phyloP scores from a whole-genome alignment of 306 rosid species.

The Sicyos baderoa region DNA sequence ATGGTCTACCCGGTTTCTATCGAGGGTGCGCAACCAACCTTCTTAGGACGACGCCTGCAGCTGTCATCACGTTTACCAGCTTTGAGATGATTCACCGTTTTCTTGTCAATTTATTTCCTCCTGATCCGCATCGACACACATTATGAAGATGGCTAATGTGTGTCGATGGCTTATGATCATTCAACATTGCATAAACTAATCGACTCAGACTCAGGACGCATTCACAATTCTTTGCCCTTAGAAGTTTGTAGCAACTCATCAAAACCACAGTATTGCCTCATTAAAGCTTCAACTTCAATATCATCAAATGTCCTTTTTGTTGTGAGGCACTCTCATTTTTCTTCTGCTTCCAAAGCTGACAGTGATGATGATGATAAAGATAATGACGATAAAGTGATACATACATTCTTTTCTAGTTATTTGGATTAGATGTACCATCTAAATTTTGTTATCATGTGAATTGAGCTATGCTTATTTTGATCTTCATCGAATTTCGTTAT shows the following conservation, averaged over 20 bases:
- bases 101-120: conserved; percentile 53
- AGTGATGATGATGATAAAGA: neutral
- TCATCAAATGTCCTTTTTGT: neutral
- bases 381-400: neutral
- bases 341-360: neutral
- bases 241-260: conserved; percentile 10
- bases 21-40: conserved; percentile 82
- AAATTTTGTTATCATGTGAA: neutral
- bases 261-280: neutral
- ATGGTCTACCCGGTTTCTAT: conserved; percentile 67
- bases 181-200: neutral
- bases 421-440: neutral
- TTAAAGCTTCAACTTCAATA: conserved; percentile 2
- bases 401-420: conserved; percentile 4
- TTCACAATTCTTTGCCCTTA: neutral
- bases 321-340: neutral
- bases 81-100: conserved; percentile 87
- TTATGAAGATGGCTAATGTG: conserved; percentile 29
- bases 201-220: neutral
- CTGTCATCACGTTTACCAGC: conserved; percentile 81
- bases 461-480: too few species aligned
- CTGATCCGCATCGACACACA: conserved; percentile 54
- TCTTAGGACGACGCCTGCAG: conserved; percentile 84
- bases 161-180: neutral
- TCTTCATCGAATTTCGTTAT: neutral